phyloP scores from a whole-genome alignment of 257 asterid genomes.

The Salvia splendens region DNA sequence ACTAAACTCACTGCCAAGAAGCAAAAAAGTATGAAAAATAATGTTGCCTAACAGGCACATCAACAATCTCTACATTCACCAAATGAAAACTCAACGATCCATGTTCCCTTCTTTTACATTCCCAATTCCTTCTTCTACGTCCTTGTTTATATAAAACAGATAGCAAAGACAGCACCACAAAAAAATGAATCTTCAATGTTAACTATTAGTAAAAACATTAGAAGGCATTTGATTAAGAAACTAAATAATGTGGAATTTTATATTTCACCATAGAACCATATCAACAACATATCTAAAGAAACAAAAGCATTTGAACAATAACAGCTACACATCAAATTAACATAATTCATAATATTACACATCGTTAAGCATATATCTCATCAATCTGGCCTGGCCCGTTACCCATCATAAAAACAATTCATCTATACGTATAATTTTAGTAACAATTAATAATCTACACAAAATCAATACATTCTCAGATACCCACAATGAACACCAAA shows the following conservation, averaged over 20 bases:
- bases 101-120: not conserved
- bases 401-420: constrained; percentile 33
- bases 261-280: not conserved
- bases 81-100: not conserved
- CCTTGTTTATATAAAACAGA: not conserved
- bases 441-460: constrained; percentile 35
- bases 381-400: constrained; percentile 36
- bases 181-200: not conserved
- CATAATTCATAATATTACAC: constrained; percentile 30
- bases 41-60: not conserved
- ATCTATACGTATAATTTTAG: constrained; percentile 29
- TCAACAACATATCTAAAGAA: constrained; percentile 25
- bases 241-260: constrained; percentile 5
- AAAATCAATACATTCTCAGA: constrained; percentile 30
- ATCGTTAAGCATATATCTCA: constrained; percentile 29
- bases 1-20: constrained; percentile 3
- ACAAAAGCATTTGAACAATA: constrained; percentile 14
- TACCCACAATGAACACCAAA: constrained; percentile 31
- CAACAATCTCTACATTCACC: not conserved
- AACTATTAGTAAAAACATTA: not conserved
- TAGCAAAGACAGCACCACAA: constrained; percentile 3
- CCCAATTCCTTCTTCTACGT: not conserved
- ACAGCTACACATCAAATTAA: constrained; percentile 22
- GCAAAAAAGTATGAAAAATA: not conserved
- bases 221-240: constrained; percentile 7